Percentiles rank a stretch among this genome's conserved stretches.
Evolutionary conservation across 108 stramenopile genomes (phyloP).

Genomic region (Cyclotella cryptica): DNA sequence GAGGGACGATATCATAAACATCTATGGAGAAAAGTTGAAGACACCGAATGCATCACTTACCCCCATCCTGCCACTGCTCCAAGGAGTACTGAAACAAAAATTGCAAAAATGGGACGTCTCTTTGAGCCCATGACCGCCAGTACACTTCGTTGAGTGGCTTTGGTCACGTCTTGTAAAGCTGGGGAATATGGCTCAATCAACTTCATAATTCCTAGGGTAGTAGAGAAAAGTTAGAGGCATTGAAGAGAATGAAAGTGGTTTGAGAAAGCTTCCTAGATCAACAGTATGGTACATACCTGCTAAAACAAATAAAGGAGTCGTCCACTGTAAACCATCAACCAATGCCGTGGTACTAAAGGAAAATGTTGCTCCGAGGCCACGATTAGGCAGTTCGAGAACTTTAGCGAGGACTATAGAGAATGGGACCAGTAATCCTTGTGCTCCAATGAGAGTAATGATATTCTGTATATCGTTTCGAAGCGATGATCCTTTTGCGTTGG

Average conservation of each 20-base stretch:
- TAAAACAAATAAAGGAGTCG: slow-evolving; percentile 63
- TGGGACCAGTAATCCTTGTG: slow-evolving; percentile 71
- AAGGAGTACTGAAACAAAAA: slow-evolving; percentile 55
- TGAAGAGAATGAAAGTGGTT: not conserved
- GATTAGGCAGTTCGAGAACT: slow-evolving; percentile 62
- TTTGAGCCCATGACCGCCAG: slow-evolving; percentile 69
- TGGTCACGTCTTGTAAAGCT: slow-evolving; percentile 76
- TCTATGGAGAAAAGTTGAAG: not conserved
- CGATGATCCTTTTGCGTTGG: slow-evolving; percentile 13
- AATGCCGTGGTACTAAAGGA: slow-evolving; percentile 30
- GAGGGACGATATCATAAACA: not conserved
- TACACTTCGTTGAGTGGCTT: slow-evolving; percentile 80
- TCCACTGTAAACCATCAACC: slow-evolving; percentile 55
- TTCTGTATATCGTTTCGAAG: slow-evolving; percentile 43
- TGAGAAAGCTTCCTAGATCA: not conserved
- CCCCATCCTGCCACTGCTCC: slow-evolving; percentile 84
- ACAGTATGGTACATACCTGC: slow-evolving; percentile 27
- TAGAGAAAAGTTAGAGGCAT: not conserved
- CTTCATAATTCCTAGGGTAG: slow-evolving; percentile 38
- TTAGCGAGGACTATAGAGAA: slow-evolving; percentile 49
- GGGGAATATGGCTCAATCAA: slow-evolving; percentile 67
- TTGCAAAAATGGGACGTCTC: slow-evolving; percentile 63
- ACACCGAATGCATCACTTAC: not conserved
- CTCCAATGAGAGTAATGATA: slow-evolving; percentile 65
- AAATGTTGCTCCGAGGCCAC: slow-evolving; percentile 68